phyloP scores from a whole-genome alignment of 2,329 filamentous ascomycete genomes.

The Aspergillus pseudoglaucus region DNA sequence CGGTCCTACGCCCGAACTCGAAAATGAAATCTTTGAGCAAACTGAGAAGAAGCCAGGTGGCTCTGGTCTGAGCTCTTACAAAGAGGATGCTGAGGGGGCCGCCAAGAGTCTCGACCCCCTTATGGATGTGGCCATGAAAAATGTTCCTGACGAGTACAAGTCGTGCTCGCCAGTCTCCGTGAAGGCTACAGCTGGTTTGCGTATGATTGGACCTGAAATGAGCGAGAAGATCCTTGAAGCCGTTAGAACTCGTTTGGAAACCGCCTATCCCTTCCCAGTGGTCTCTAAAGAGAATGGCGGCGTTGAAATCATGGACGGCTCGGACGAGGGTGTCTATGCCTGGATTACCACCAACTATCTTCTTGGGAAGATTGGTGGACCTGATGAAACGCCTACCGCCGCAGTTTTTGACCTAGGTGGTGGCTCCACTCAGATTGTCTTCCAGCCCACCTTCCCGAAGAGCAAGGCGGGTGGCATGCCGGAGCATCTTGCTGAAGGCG shows the following conservation, averaged over 20 bases:
- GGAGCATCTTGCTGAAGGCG: conserved; percentile 74
- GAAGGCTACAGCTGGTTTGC: conserved; percentile 91
- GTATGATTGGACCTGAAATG: conserved; percentile 74
- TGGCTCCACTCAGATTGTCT: conserved; percentile 97
- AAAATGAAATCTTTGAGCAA: conserved; percentile 88
- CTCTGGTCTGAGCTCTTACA: conserved; percentile 76
- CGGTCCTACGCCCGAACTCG: conserved; percentile 86
- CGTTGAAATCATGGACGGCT: conserved; percentile 95
- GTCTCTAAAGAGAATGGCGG: conserved; percentile 78
- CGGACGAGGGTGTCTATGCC: conserved; percentile 93
- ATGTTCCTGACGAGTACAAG: conserved; percentile 82
- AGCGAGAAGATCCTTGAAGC: conserved; percentile 78
- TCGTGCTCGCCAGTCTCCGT: conserved; percentile 93
- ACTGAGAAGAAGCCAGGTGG: conserved; percentile 78
- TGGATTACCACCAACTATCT: conserved; percentile 99
- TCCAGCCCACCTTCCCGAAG: conserved; percentile 85
- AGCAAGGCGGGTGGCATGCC: conserved; percentile 71
- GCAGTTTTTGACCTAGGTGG: conserved; percentile 95
- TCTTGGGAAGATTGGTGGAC: conserved; percentile 90
- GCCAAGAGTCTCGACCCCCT: conserved; percentile 84
- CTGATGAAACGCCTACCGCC: conserved; percentile 82
- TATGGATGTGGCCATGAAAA: conserved; percentile 76
- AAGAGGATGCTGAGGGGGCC: conserved; percentile 75
- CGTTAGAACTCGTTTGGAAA: conserved; percentile 78
- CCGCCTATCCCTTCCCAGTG: conserved; percentile 87